Base-by-base conservation (phyloP, 164 flowering plant genomes). In the Liquidambar formosana region DNA sequence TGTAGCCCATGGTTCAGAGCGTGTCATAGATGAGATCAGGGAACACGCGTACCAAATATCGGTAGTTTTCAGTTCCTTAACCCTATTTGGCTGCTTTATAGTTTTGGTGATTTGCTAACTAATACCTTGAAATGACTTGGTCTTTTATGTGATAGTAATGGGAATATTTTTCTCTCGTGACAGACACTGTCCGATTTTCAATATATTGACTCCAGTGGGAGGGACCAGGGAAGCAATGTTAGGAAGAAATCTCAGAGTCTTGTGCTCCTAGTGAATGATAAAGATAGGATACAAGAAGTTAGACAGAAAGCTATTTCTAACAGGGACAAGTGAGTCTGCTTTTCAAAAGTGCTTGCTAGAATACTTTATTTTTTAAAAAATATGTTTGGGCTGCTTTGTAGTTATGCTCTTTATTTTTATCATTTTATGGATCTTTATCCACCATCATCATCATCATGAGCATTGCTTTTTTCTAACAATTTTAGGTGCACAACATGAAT, bases 31-130 rank as follows among this genome's bases (percentile, higher is more conserved):
- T 73, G 99, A 96, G 64, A 93, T 93, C 69, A 82, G 77, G 74
- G 99, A 93, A 72, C 98, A 88, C 77, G 88, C 97, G 3, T 89
- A 96, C 78, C 99, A 96, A 76, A 90, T 96, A 83, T 89, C 93
- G 60, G 98, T 96, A 83, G 73, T 71, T 69, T 68, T 65, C 18
- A 5, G 23, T 38, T 71, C 23, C 26, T 57, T 53, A 26, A 15
- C 21, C 10, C 65, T 45, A 66, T 65, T 63, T 75, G 26, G 51
- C 19, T 54, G 27, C 6, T 11, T 19, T 26, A 33, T 43, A 25
- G 58, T 33, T 41, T 43, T 68, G 61, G 16, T 63, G 16, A 53
- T 53, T 16, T 51, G 23, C 19, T 28, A 60, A 11, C 27, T 5
- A 6, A 19, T 3, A 5, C 14, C 15, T 14, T 64, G 3, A 19